Conservation (phyloP, 441 rosid genomes). For the Erodium moschatum region DNA sequence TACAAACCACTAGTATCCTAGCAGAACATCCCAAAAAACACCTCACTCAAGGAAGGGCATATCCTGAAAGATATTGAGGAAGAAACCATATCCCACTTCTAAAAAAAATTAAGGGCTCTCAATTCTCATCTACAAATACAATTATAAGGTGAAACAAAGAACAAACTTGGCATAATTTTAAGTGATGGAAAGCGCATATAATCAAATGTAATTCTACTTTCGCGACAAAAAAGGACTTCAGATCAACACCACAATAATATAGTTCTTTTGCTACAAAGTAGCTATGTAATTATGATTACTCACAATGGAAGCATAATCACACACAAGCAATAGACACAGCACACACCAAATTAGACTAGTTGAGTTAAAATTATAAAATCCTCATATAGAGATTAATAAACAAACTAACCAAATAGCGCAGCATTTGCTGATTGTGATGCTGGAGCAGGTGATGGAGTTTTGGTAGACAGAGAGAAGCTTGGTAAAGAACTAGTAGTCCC, state of each 20-base stretch:
- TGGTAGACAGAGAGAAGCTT: slow-evolving; percentile 47
- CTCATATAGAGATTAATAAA: neutral
- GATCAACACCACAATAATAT: neutral
- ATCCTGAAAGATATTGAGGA: neutral
- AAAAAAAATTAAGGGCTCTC: neutral
- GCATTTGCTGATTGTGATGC: slow-evolving; percentile 38
- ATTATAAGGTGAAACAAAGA: neutral
- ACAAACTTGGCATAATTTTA: neutral
- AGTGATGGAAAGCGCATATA: neutral
- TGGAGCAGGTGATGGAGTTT: slow-evolving; percentile 34
- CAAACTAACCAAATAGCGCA: slow-evolving; percentile 46
- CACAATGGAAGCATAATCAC: neutral
- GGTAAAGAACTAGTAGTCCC: slow-evolving; percentile 43
- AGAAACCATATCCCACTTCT: neutral
- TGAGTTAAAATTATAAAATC: neutral
- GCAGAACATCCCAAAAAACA: neutral
- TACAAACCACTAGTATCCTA: neutral
- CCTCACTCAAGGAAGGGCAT: neutral
- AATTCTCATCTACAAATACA: neutral
- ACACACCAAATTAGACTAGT: neutral
- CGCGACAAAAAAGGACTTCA: neutral
- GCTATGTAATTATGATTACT: neutral
- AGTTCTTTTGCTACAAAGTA: neutral
- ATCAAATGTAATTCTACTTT: neutral
- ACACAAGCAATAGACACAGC: neutral